These are phyloP conservation scores for Tripidium arundinaceum DNA, from an alignment of 202 grass and related monocot species.

Conservation along the genomic window DNA sequence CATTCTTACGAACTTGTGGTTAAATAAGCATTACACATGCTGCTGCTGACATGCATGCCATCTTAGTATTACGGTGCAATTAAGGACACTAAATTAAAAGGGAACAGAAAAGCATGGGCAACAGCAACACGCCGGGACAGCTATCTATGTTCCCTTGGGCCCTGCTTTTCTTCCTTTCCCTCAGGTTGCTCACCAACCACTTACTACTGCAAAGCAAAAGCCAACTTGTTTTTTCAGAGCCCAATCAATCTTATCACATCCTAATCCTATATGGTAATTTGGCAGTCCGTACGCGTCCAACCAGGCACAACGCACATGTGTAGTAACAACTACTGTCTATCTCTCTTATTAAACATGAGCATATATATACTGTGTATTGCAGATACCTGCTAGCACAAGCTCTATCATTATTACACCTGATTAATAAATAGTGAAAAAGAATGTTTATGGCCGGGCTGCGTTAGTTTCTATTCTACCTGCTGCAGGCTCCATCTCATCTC, in stretches of 20 bases:
- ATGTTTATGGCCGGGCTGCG: background rate
- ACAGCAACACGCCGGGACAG: slow-evolving; percentile 32
- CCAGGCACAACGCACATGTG: background rate
- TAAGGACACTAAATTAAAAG: slow-evolving; percentile 32
- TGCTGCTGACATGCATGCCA: too few relatives aligned
- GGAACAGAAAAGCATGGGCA: slow-evolving; percentile 32
- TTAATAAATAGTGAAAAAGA: slow-evolving; percentile 31
- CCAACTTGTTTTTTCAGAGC: slow-evolving; percentile 11
- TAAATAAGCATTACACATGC: background rate
- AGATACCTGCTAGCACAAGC: background rate
- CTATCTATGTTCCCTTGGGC: slow-evolving; percentile 23
- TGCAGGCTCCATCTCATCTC: background rate
- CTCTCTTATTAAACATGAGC: background rate
- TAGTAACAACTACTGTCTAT: background rate
- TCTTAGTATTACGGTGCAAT: slow-evolving; percentile 23
- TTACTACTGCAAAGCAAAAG: background rate
- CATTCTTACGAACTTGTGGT: background rate
- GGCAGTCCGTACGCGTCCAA: background rate
- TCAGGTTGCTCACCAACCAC: slow-evolving; percentile 14
- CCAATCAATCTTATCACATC: background rate
- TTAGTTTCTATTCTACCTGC: background rate
- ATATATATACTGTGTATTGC: background rate
- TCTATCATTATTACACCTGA: background rate
- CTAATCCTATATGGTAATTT: too few relatives aligned
- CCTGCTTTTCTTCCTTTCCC: background rate